Evolutionary conservation across 2,329 filamentous ascomycete genomes (phyloP).

Genomic region (Fulvia fulva): DNA sequence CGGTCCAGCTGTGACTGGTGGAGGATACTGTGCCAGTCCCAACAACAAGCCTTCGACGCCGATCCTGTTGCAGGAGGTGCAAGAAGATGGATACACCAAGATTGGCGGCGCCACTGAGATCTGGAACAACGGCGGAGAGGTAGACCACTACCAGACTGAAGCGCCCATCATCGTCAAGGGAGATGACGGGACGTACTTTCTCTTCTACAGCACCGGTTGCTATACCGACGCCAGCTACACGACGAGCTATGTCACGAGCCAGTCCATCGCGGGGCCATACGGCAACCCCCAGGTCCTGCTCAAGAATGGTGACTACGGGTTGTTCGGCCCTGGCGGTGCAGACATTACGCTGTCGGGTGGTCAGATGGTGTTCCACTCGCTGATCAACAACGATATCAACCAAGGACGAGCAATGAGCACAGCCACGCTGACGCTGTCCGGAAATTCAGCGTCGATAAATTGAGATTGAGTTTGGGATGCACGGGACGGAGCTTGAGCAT

Average conservation of each 20-base stretch:
- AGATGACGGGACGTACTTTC: conserved; percentile 19
- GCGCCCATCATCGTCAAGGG: conserved; percentile 20
- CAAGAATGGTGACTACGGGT: conserved; percentile 17
- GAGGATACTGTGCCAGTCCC: conserved; percentile 44
- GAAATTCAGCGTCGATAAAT: background rate
- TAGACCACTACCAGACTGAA: conserved; percentile 22
- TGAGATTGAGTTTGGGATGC: conserved; percentile 3
- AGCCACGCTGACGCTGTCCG: conserved; percentile 2
- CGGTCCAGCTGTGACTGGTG: conserved; percentile 47
- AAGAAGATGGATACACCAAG: conserved; percentile 42
- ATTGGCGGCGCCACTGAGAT: conserved; percentile 15
- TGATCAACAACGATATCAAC: conserved; percentile 10
- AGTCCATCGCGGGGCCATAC: conserved; percentile 19
- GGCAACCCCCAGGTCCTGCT: conserved; percentile 21
- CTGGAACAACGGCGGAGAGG: conserved; percentile 23
- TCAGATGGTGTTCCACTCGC: conserved; percentile 6
- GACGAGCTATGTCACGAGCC: conserved; percentile 22
- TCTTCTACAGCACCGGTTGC: conserved; percentile 27
- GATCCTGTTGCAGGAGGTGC: conserved; percentile 54
- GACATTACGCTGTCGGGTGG: conserved; percentile 7
- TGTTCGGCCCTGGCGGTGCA: conserved; percentile 22
- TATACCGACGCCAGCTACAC: conserved; percentile 21
- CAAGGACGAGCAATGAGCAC: conserved; percentile 10
- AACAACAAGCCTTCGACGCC: conserved; percentile 44
- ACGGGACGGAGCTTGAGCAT: background rate